Base-by-base conservation (phyloP, 2,329 filamentous ascomycete genomes). In the Phoma sp. region DNA sequence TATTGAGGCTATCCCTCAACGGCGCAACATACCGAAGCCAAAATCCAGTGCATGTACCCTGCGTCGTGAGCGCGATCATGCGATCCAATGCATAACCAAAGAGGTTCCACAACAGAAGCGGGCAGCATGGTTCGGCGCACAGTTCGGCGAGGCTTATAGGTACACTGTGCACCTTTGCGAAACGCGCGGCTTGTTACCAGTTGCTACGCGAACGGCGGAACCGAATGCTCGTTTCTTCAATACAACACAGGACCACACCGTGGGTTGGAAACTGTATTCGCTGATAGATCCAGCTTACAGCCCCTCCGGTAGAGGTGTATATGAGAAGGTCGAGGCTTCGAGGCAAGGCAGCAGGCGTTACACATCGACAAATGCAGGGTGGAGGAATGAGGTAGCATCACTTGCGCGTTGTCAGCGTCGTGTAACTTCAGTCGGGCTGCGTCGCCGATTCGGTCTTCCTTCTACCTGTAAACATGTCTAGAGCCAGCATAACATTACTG, bases 71-170 rank as follows among this genome's bases (percentile, higher is more conserved):
- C 38, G 38, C 38, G 33, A 53, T 42, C 38, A 46, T 45, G 39
- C 46, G 36, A 45, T 40, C 23, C 46, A 50, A 29, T 23, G 32
- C 36, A 39, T 14, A 15, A 17, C 11, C n/a, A 33, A 18, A 47
- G 14, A 34, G 34, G 47, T 56, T 21, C 14, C 42, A 51, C 53
- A 17, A 42, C 25, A 47, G 29, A 38, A 48, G 50, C 38, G 43
- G 43, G 43, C 28, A 48, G 50, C 38, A 23, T 37, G 30, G 40
- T 47, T 40, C 15, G 42, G 42, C 29, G 40, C 28, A 49, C 52
- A 55, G 52, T 42, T 50, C 46, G 52, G 46, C 53, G 53, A 56
- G 46, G 47, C 36, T 47, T n/a, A 47, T 17, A 39, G 12, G 15
- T 46, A 46, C 37, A 23, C n/a, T n/a, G 30, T 30, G 32, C 18